phyloP scores from a whole-genome alignment of 2,329 filamentous ascomycete species.

The Hortaea werneckii region DNA sequence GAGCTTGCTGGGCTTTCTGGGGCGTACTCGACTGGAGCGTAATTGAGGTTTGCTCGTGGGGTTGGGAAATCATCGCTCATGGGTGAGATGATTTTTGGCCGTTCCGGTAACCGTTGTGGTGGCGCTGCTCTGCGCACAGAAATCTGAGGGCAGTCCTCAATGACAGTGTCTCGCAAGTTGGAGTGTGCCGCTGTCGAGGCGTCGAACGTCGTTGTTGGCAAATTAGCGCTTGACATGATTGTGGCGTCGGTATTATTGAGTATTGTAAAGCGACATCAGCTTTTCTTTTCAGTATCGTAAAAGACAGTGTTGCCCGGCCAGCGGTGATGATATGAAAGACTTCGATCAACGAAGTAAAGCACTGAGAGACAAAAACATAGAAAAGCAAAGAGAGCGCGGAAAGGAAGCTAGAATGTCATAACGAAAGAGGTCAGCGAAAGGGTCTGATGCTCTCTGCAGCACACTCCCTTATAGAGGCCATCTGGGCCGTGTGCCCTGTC shows the following conservation, averaged over 20 bases:
- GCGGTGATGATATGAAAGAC: constrained; percentile 8
- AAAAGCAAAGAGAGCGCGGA: constrained; percentile 5
- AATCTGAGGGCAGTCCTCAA: constrained; percentile 44
- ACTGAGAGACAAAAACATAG: constrained; percentile 16
- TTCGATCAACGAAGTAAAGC: constrained; percentile 15
- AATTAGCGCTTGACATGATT: constrained; percentile 13
- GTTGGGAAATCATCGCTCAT: constrained; percentile 53
- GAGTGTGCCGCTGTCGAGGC: constrained; percentile 47
- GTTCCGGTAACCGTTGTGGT: constrained; percentile 26
- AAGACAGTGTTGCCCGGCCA: constrained; percentile 7
- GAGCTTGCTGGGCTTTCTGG: constrained; percentile 52
- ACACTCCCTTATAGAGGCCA: constrained; percentile 4
- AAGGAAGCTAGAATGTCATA: constrained; percentile 4
- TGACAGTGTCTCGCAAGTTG: constrained; percentile 52
- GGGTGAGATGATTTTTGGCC: constrained; percentile 29
- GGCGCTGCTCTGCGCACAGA: constrained; percentile 19
- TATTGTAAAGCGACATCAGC: not conserved
- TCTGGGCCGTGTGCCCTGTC: not conserved
- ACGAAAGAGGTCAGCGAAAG: constrained; percentile 2
- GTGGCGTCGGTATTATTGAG: constrained; percentile 36
- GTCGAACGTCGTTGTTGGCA: constrained; percentile 42
- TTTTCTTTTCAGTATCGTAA: not conserved
- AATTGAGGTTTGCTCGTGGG: constrained; percentile 13
- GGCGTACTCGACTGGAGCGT: constrained; percentile 9
- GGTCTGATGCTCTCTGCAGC: constrained; percentile 19